Evolutionary conservation across 805 yeast genomes (phyloP).

Genomic region (Metschnikowia vanudenii): DNA sequence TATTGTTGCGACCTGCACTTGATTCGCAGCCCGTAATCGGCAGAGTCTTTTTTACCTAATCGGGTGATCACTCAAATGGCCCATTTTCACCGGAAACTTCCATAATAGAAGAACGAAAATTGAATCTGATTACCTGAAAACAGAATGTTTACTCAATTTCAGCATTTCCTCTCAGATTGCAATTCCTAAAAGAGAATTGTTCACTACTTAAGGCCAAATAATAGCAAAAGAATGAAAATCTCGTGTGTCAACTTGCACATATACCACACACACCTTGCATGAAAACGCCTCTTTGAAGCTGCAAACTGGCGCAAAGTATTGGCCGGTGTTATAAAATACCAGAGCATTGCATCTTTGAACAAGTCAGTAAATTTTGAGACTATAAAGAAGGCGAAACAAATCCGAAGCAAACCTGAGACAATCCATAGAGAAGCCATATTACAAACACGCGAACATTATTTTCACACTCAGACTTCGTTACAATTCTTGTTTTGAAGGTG

Average conservation of each 20-base stretch:
- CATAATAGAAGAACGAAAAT: not conserved
- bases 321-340: slow-evolving; percentile 7
- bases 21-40: not conserved
- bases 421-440: not conserved
- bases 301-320: slow-evolving; percentile 7
- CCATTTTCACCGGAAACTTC: not conserved
- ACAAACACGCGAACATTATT: not conserved
- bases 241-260: slow-evolving; percentile 7
- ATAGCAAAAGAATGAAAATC: not conserved
- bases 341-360: not conserved
- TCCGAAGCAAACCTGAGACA: not conserved
- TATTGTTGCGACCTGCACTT: slow-evolving; percentile 8
- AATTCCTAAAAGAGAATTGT: no score
- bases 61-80: not conserved
- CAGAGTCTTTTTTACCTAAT: slow-evolving; percentile 9
- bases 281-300: slow-evolving; percentile 2
- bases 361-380: not conserved
- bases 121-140: no score
- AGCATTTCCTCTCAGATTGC: no score
- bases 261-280: slow-evolving; percentile 8
- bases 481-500: not conserved
- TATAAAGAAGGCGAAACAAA: not conserved
- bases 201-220: not conserved
- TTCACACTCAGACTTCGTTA: not conserved
- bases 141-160: not conserved